A percentile compares a stretch with the other conserved stretches of the same genome.
Conservation (phyloP, 257 asterid genomes). For the Gardenia jasminoides region DNA sequence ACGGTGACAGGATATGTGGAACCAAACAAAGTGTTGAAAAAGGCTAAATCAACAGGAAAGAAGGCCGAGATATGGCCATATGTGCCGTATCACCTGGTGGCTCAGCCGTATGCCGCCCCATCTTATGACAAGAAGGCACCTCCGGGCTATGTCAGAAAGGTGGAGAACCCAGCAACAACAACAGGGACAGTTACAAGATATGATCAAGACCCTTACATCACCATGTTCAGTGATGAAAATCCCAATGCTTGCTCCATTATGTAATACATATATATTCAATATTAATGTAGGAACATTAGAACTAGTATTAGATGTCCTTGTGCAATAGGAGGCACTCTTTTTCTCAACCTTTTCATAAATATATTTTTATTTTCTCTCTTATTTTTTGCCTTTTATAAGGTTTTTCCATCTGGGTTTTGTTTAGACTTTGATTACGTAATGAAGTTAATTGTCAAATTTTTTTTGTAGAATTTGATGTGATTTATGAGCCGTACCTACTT, state of each 20-base stretch:
- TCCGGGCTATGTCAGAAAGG: slow-evolving; percentile 69
- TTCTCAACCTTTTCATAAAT: neutral
- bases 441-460: neutral
- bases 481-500: neutral
- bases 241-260: slow-evolving; percentile 83
- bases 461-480: neutral
- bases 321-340: neutral
- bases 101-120: slow-evolving; percentile 74
- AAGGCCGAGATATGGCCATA: slow-evolving; percentile 93
- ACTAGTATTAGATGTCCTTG: neutral
- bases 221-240: slow-evolving; percentile 81
- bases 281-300: too few relatives aligned
- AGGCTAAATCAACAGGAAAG: slow-evolving; percentile 79
- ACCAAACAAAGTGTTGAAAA: slow-evolving; percentile 67
- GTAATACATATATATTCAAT: slow-evolving; percentile 26
- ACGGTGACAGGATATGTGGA: slow-evolving; percentile 75
- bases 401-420: neutral
- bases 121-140: slow-evolving; percentile 92
- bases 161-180: slow-evolving; percentile 35
- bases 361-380: neutral
- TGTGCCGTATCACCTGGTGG: slow-evolving; percentile 78
- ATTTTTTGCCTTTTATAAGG: neutral
- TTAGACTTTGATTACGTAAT: neutral
- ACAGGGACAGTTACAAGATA: slow-evolving; percentile 28
- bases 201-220: slow-evolving; percentile 64